Conservation (phyloP, 176 grass and related monocot genomes). For the Echinochloa phyllopogon region DNA sequence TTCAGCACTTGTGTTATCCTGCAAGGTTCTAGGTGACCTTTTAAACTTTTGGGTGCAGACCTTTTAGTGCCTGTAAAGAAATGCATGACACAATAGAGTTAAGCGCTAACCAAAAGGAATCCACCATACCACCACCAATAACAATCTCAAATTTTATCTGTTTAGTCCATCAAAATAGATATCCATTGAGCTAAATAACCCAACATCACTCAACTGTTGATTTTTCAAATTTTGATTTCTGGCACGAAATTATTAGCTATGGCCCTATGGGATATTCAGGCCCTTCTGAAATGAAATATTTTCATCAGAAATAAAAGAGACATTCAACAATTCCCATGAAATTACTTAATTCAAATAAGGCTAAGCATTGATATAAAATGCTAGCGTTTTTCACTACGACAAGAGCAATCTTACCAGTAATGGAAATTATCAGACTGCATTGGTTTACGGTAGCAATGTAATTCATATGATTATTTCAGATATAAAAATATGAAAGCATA, state of each 20-base stretch:
- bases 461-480: not conserved
- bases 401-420: not conserved
- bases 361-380: not conserved
- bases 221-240: slow-evolving; percentile 9
- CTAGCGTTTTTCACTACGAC: slow-evolving; percentile 9
- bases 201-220: not conserved
- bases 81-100: slow-evolving; percentile 60
- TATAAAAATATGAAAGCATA: not conserved
- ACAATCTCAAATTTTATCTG: slow-evolving; percentile 12
- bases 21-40: slow-evolving; percentile 60
- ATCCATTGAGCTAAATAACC: slow-evolving; percentile 14
- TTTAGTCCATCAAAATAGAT: not conserved
- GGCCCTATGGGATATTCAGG: not conserved
- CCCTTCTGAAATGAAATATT: not conserved
- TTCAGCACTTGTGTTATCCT: slow-evolving; percentile 54
- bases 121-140: slow-evolving; percentile 15
- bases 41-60: slow-evolving; percentile 44
- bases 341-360: not conserved
- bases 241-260: not conserved
- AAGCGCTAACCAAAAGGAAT: slow-evolving; percentile 41
- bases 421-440: not conserved
- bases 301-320: slow-evolving; percentile 1
- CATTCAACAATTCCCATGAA: not conserved
- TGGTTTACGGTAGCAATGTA: not conserved
- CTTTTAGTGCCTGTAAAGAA: slow-evolving; percentile 77